phyloP scores from a whole-genome alignment of 176 grass and related monocot species.

The Thalia dealbata region DNA sequence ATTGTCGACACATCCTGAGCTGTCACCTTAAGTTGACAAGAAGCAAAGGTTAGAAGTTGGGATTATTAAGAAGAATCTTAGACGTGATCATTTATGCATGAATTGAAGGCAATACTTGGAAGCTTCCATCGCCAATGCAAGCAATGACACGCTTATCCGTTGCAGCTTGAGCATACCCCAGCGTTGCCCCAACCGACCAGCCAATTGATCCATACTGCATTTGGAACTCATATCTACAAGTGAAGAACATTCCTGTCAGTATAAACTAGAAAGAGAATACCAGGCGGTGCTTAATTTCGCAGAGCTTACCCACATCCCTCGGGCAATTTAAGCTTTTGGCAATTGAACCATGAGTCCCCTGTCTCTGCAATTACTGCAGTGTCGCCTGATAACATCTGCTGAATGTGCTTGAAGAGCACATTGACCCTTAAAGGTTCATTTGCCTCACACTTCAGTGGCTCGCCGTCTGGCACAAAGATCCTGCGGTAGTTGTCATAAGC shows the following conservation, averaged over 20 bases:
- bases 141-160: not conserved
- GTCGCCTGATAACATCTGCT: not conserved
- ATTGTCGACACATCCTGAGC: not conserved
- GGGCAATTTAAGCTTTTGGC: not conserved
- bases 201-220: constrained; percentile 1
- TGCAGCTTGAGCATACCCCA: not conserved
- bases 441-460: not conserved
- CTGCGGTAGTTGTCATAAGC: not conserved
- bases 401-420: not conserved
- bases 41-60: not conserved
- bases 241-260: not conserved
- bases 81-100: not conserved
- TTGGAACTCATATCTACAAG: not conserved
- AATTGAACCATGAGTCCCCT: constrained; percentile 2
- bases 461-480: not conserved
- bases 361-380: not conserved
- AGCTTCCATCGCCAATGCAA: not conserved
- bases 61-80: not conserved
- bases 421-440: not conserved
- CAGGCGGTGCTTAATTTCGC: not conserved
- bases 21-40: not conserved
- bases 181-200: not conserved
- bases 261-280: not conserved
- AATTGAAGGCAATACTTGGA: not conserved
- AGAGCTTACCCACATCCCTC: not conserved